These are phyloP conservation scores for Trichosporon coremiiforme DNA, from an alignment of 1,284 basidiomycete species.

Conservation along the genomic window DNA sequence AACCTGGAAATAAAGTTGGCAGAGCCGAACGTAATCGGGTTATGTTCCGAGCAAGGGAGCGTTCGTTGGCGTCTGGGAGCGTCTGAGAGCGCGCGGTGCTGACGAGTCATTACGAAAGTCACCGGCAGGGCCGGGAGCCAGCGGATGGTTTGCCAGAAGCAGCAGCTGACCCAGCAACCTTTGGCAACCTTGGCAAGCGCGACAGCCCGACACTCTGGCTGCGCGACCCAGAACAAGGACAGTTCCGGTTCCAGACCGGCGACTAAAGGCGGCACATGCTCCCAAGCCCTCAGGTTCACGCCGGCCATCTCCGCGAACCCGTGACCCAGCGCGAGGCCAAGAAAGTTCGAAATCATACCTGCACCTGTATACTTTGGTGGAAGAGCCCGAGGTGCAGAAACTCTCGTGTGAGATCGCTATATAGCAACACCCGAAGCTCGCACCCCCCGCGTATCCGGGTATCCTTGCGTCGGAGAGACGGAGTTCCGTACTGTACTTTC, in stretches of 20 bases:
- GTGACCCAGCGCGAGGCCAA: background rate
- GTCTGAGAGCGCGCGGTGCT: background rate
- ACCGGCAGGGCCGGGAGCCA: background rate
- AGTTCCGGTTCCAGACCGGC: no score
- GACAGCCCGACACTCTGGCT: no score
- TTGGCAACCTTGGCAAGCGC: background rate
- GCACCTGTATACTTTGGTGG: no score
- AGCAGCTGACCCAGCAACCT: background rate
- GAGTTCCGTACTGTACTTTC: conserved; percentile 1
- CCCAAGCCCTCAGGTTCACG: background rate
- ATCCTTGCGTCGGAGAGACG: conserved; percentile 13
- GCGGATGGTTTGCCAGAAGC: background rate
- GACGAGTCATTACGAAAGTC: background rate
- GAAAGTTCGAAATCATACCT: conserved; percentile 12
- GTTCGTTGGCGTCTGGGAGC: background rate
- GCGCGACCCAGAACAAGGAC: no score
- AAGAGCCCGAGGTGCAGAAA: background rate
- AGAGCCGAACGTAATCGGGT: conserved; percentile 2
- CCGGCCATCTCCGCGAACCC: conserved; percentile 15
- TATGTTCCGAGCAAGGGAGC: background rate
- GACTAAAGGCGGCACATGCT: background rate
- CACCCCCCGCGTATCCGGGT: background rate
- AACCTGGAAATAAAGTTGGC: background rate
- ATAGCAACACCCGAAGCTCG: conserved; percentile 4
- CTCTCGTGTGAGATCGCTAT: background rate